Conservation (phyloP, 345 rosid genomes). For the Hibiscus syriacus region DNA sequence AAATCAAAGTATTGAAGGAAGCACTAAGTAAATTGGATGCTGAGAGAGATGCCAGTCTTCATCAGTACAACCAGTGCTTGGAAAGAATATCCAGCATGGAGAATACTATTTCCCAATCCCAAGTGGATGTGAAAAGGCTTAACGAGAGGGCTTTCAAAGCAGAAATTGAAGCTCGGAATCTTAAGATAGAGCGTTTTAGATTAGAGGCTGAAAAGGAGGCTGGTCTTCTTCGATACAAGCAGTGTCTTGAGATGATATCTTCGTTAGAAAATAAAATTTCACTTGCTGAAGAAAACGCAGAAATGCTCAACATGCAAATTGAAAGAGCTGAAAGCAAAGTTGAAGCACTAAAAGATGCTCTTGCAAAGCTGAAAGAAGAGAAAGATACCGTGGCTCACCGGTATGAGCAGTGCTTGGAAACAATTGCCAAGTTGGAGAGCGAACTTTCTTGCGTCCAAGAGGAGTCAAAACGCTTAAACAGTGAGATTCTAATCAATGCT, state of each 20-base stretch:
- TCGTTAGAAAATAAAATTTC: slow-evolving; percentile 53
- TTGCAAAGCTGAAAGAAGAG: slow-evolving; percentile 50
- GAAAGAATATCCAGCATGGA: slow-evolving; percentile 56
- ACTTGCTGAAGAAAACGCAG: slow-evolving; percentile 49
- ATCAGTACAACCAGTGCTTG: slow-evolving; percentile 55
- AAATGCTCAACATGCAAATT: slow-evolving; percentile 35
- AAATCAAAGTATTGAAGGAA: slow-evolving; percentile 62
- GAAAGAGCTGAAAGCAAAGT: slow-evolving; percentile 57
- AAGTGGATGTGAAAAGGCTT: slow-evolving; percentile 43
- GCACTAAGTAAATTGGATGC: slow-evolving; percentile 50
- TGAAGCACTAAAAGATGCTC: slow-evolving; percentile 45
- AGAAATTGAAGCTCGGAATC: slow-evolving; percentile 51
- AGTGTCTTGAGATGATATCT: slow-evolving; percentile 55
- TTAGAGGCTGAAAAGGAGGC: slow-evolving; percentile 64
- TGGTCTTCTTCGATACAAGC: slow-evolving; percentile 48
- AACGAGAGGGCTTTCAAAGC: slow-evolving; percentile 48
- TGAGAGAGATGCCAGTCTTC: slow-evolving; percentile 67
- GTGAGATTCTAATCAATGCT: slow-evolving; percentile 50
- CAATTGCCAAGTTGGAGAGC: slow-evolving; percentile 50
- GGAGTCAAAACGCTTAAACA: slow-evolving; percentile 45
- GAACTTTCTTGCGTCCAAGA: slow-evolving; percentile 48
- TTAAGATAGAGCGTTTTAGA: slow-evolving; percentile 44
- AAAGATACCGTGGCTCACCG: slow-evolving; percentile 44
- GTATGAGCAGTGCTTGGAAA: slow-evolving; percentile 63
- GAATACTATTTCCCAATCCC: slow-evolving; percentile 32